Percentiles rank a stretch among this genome's conserved stretches.
phyloP scores from a whole-genome alignment of 2,329 filamentous ascomycete genomes.

The Amylocarpus encephaloides region DNA sequence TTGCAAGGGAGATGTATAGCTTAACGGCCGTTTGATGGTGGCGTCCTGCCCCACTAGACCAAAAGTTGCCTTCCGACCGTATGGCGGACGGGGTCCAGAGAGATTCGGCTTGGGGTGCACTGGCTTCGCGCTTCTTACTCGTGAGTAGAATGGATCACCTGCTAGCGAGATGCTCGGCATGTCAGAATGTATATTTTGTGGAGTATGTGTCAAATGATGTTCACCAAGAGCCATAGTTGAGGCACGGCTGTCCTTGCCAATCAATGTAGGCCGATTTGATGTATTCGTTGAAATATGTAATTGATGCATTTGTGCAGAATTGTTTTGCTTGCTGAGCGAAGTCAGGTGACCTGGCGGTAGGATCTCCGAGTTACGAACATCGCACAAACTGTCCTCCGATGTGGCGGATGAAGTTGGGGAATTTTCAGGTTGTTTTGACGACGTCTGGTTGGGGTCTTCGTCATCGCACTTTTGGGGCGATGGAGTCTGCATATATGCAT shows the following conservation, averaged over 20 bases:
- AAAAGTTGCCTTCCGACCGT: constrained; percentile 26
- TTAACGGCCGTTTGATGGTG: constrained; percentile 8
- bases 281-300: constrained; percentile 10
- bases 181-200: neutral
- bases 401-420: constrained; percentile 16
- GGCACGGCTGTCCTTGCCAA: constrained; percentile 13
- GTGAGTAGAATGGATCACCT: constrained; percentile 23
- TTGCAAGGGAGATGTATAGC: constrained; percentile 16
- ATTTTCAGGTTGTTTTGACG: constrained; percentile 1
- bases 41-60: constrained; percentile 11
- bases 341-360: constrained; percentile 20
- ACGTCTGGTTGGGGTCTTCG: constrained; percentile 1
- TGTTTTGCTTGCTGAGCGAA: constrained; percentile 21
- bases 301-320: constrained; percentile 7
- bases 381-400: constrained; percentile 25
- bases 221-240: constrained; percentile 7
- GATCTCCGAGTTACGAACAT: constrained; percentile 15
- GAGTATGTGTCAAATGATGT: constrained; percentile 1
- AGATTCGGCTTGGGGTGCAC: constrained; percentile 7
- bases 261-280: constrained; percentile 4
- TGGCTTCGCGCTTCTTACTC: constrained; percentile 17
- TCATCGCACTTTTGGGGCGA: constrained; percentile 15
- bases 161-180: constrained; percentile 11
- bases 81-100: constrained; percentile 16
- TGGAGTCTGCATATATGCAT: constrained; percentile 16